Base-by-base conservation (phyloP, 2,329 filamentous ascomycete species). In the Fusarium sp. region DNA sequence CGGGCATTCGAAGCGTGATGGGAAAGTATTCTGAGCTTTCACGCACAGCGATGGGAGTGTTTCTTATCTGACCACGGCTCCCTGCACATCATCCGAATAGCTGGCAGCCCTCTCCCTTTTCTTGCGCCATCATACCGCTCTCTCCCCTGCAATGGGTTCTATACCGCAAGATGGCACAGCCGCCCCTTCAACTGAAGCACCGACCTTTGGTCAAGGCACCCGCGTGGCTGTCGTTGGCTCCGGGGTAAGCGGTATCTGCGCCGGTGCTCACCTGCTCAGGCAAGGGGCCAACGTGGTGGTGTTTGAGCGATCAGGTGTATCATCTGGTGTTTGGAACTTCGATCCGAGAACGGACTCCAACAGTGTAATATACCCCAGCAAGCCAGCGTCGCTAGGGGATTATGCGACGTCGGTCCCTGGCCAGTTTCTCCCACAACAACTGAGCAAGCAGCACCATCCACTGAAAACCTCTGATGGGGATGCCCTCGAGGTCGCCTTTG, bases 301-400 rank as follows among this genome's bases (percentile, higher is more conserved):
- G 0, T 84, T 84, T 65, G 83, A 85, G 57, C 77, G 82, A 9
- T 79, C 79, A 9, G 68, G 68, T 4, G 71, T 75, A 3, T 70
- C 80, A 2, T 83, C 82, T 16, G 84, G 84, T 4, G 80, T 84
- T 2, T 85, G 84, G 84, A 79, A 81, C 40, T 84, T 79, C 40
- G 80, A 84, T 40, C 70, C 79, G 11, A 75, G 78, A 5, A 61
- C 70, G 1, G 61, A 63, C n/a, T 68, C 81, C 4, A 75, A 74
- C 16, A 81, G 82, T 27, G 81, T 83, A 0, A 71, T 76, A 0
- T 85, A 82, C 58, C 82, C 83, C 0, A 81, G 77, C 65, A 68
- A 76, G n/a, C 68, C 31, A 20, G 79, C 80, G 0, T 81, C 79
- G 0, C 61, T 66, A 3, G 80, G 79, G 1, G 79, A 81, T 61